Evolutionary conservation across 129 eudicot species (phyloP).

Genomic region (Daucus carota): DNA sequence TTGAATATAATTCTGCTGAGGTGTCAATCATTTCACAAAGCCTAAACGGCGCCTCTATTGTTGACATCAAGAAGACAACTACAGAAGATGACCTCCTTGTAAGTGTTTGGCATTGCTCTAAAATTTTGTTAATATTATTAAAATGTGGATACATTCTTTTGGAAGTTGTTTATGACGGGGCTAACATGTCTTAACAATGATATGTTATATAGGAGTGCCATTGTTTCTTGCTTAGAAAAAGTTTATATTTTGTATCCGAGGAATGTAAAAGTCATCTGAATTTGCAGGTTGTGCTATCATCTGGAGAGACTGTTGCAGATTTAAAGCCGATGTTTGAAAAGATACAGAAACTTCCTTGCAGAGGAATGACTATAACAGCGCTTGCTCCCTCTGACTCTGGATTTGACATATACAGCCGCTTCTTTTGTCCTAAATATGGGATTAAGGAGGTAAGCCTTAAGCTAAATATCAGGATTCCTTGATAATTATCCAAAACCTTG

Average conservation of each 20-base stretch:
- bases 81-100: slow-evolving; percentile 50
- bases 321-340: slow-evolving; percentile 43
- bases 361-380: slow-evolving; percentile 61
- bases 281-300: slow-evolving; percentile 62
- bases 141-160: neutral
- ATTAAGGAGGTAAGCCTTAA: slow-evolving; percentile 41
- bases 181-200: neutral
- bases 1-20: slow-evolving; percentile 24
- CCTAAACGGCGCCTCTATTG: slow-evolving; percentile 42
- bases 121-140: neutral
- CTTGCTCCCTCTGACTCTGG: slow-evolving; percentile 63
- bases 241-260: neutral
- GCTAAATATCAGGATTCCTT: neutral
- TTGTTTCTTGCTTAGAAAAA: neutral
- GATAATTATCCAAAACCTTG: neutral
- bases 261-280: slow-evolving; percentile 4
- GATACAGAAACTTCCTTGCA: slow-evolving; percentile 47
- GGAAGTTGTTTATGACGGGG: neutral
- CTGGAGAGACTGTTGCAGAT: slow-evolving; percentile 54
- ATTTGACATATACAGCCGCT: slow-evolving; percentile 69
- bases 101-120: slow-evolving; percentile 22
- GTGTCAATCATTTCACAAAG: slow-evolving; percentile 39
- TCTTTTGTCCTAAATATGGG: slow-evolving; percentile 68
- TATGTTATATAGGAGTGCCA: neutral
- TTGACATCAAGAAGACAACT: slow-evolving; percentile 47